phyloP scores from a whole-genome alignment of 805 yeast genomes.

The Maudiozyma turicensis region DNA sequence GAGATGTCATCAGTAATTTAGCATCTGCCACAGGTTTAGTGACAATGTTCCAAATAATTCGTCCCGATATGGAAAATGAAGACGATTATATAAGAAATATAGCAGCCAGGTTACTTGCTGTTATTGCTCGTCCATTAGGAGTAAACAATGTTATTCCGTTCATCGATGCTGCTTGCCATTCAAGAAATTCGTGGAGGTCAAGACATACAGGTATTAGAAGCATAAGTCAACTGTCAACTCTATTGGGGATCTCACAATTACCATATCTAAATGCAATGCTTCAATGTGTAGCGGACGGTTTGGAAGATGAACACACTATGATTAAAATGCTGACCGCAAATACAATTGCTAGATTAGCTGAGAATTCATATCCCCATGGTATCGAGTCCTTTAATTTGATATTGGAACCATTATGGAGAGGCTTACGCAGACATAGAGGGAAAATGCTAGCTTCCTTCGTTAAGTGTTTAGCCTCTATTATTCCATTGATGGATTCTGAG shows the following conservation, averaged over 20 bases:
- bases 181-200: slow-evolving; percentile 71
- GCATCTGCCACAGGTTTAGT: slow-evolving; percentile 78
- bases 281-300: slow-evolving; percentile 45
- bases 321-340: slow-evolving; percentile 64
- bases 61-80: slow-evolving; percentile 73
- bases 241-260: slow-evolving; percentile 61
- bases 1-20: slow-evolving; percentile 65
- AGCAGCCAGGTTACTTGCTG: slow-evolving; percentile 73
- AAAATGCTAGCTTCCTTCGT: slow-evolving; percentile 65
- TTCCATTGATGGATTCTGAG: slow-evolving; percentile 82
- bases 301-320: slow-evolving; percentile 58
- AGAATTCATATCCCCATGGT: slow-evolving; percentile 78
- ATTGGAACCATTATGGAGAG: slow-evolving; percentile 73
- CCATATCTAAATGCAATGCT: slow-evolving; percentile 65
- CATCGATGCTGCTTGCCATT: slow-evolving; percentile 64
- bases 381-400: slow-evolving; percentile 73
- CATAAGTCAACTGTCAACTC: slow-evolving; percentile 63
- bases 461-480: slow-evolving; percentile 65
- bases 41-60: slow-evolving; percentile 63
- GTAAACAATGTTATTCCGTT: slow-evolving; percentile 66
- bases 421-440: slow-evolving; percentile 70
- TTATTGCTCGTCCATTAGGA: slow-evolving; percentile 74
- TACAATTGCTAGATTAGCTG: slow-evolving; percentile 68
- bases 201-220: slow-evolving; percentile 74
- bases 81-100: slow-evolving; percentile 75